phyloP scores from a whole-genome alignment of 768 basidiomycete species.

The Scleroderma citrinum region DNA sequence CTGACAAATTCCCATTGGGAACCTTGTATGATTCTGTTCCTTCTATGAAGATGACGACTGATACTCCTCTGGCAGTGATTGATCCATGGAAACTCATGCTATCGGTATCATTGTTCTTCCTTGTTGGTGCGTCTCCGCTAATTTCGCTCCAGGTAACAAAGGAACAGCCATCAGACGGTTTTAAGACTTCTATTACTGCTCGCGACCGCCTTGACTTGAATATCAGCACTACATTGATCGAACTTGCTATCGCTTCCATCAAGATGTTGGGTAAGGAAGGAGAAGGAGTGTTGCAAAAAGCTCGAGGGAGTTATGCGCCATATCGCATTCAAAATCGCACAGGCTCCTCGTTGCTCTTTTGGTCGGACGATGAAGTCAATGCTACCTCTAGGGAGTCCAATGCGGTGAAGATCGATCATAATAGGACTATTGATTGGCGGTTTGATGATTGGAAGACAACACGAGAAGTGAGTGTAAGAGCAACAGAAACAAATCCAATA shows the following conservation, averaged over 20 bases:
- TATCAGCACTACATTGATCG: constrained; percentile 83
- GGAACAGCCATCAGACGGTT: constrained; percentile 43
- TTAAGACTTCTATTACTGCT: constrained; percentile 61
- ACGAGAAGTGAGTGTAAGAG: constrained; percentile 63
- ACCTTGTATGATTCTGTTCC: constrained; percentile 50
- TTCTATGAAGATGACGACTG: constrained; percentile 4
- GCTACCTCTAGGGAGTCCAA: constrained; percentile 40
- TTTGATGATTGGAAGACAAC: constrained; percentile 95
- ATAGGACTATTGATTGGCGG: constrained; percentile 84
- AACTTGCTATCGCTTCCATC: constrained; percentile 68
- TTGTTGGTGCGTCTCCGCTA: constrained; percentile 3
- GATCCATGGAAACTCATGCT: constrained; percentile 93
- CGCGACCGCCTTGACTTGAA: constrained; percentile 87
- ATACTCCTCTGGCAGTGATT: constrained; percentile 52
- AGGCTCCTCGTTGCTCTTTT: constrained; percentile 77
- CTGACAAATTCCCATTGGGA: constrained; percentile 98
- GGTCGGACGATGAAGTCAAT: constrained; percentile 72
- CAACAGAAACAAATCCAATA: not conserved
- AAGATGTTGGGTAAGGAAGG: constrained; percentile 73
- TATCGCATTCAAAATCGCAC: constrained; percentile 91
- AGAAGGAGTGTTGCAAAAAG: constrained; percentile 63
- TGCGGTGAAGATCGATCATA: constrained; percentile 60
- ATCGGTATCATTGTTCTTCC: constrained; percentile 38
- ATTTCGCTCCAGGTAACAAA: constrained; percentile 42
- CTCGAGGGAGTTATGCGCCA: constrained; percentile 86